These are phyloP conservation scores for Penicillium sp. DNA, from an alignment of 2,329 filamentous ascomycete species.

Conservation along the genomic window DNA sequence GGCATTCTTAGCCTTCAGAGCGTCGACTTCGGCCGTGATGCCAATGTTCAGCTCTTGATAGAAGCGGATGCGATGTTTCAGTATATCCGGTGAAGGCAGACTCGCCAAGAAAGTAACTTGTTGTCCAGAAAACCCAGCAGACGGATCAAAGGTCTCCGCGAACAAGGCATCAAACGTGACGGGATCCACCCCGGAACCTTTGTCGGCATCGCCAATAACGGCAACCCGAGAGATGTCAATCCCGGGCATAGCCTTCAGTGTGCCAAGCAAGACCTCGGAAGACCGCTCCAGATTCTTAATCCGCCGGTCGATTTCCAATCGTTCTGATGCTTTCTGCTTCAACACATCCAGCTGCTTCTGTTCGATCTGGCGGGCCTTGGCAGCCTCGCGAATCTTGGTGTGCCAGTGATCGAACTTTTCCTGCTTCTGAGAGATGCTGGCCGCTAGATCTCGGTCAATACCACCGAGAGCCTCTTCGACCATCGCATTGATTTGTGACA, in stretches of 20 bases:
- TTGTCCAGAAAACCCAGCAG: constrained; percentile 41
- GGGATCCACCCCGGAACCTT: constrained; percentile 40
- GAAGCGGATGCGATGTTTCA: constrained; percentile 70
- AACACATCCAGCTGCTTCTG: constrained; percentile 72
- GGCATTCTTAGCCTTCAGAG: constrained; percentile 74
- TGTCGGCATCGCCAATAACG: constrained; percentile 52
- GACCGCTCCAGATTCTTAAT: constrained; percentile 77
- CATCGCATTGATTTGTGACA: constrained; percentile 54
- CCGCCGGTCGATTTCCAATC: constrained; percentile 66
- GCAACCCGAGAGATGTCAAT: constrained; percentile 50
- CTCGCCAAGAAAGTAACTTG: constrained; percentile 48
- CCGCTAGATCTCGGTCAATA: constrained; percentile 75
- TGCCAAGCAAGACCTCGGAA: constrained; percentile 67
- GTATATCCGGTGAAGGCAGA: constrained; percentile 60
- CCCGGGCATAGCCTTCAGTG: constrained; percentile 51
- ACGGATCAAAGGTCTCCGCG: constrained; percentile 43
- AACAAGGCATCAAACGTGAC: constrained; percentile 40
- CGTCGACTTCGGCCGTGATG: constrained; percentile 67
- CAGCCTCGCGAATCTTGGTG: constrained; percentile 75
- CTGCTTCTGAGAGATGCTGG: constrained; percentile 82
- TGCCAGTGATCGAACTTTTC: constrained; percentile 80
- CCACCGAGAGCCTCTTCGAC: constrained; percentile 81
- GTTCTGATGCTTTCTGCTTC: constrained; percentile 64
- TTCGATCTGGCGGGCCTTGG: constrained; percentile 74
- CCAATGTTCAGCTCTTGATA: constrained; percentile 69